Evolutionary conservation across 768 basidiomycete species (phyloP).

Genomic region (Tylopilus felleus): DNA sequence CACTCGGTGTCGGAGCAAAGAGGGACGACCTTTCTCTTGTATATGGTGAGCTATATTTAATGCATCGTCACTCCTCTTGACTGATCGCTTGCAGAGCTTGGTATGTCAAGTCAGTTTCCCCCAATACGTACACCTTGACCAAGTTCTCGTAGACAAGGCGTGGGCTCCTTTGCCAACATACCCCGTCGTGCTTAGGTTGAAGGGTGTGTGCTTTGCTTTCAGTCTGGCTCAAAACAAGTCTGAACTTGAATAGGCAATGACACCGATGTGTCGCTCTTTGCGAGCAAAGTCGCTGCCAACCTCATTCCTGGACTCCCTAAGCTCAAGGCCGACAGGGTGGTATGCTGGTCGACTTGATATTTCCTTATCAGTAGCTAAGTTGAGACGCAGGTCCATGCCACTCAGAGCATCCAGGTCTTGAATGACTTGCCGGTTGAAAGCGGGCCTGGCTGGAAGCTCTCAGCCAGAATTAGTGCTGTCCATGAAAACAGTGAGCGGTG

Average conservation of each 20-base stretch:
- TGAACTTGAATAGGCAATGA: conserved; percentile 40
- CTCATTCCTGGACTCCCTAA: conserved; percentile 65
- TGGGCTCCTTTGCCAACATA: conserved; percentile 83
- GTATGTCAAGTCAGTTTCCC: conserved; percentile 28
- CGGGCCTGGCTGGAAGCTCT: conserved; percentile 77
- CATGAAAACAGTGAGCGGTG: conserved; percentile 72
- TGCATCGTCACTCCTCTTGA: neutral
- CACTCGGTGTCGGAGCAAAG: conserved; percentile 80
- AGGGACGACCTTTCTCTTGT: conserved; percentile 63
- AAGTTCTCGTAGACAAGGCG: conserved; percentile 45
- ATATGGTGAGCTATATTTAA: conserved; percentile 51
- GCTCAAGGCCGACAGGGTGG: conserved; percentile 66
- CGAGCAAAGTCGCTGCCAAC: conserved; percentile 37
- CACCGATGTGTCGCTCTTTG: conserved; percentile 69
- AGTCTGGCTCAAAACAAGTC: neutral
- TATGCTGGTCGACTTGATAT: conserved; percentile 32
- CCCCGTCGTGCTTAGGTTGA: conserved; percentile 74
- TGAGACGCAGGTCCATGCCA: conserved; percentile 63
- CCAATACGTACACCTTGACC: neutral
- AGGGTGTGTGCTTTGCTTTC: conserved; percentile 40
- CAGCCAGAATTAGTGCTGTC: conserved; percentile 61
- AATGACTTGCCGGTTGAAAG: conserved; percentile 74
- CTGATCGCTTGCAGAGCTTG: conserved; percentile 41
- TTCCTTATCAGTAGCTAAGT: neutral
- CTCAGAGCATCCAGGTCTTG: conserved; percentile 76